Percentiles rank a stretch among this genome's conserved stretches.
phyloP scores from a whole-genome alignment of 768 basidiomycete species.

The Leucocoprinus birnbaumii region DNA sequence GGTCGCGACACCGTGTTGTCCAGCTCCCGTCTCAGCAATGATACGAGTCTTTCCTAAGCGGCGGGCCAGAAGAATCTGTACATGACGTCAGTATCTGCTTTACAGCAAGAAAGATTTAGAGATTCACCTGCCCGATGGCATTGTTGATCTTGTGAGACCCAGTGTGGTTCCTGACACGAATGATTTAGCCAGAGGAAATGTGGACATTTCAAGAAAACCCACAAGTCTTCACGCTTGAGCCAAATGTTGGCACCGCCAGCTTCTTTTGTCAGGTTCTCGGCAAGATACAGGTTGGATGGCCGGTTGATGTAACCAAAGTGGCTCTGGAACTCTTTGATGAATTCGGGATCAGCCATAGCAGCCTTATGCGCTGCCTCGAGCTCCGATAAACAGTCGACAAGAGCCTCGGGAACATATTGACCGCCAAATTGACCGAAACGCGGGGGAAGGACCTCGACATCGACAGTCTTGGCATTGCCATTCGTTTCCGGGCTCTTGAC shows the following conservation, averaged over 20 bases:
- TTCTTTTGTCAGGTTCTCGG: slow-evolving; percentile 85
- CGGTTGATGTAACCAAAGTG: slow-evolving; percentile 94
- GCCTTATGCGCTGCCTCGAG: slow-evolving; percentile 87
- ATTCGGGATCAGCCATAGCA: slow-evolving; percentile 84
- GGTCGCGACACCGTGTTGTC: slow-evolving; percentile 98
- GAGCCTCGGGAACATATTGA: slow-evolving; percentile 94
- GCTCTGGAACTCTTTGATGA: slow-evolving; percentile 88
- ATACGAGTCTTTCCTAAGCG: slow-evolving; percentile 95
- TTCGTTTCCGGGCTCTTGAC: neutral
- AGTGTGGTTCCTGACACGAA: slow-evolving; percentile 79
- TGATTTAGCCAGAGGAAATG: slow-evolving; percentile 7
- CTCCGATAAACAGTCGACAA: slow-evolving; percentile 91
- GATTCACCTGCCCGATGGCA: slow-evolving; percentile 85
- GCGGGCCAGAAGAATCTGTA: slow-evolving; percentile 87
- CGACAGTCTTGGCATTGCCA: neutral
- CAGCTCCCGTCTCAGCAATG: slow-evolving; percentile 98
- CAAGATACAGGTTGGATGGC: slow-evolving; percentile 88
- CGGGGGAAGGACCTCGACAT: slow-evolving; percentile 53
- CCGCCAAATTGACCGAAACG: slow-evolving; percentile 96
- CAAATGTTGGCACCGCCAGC: slow-evolving; percentile 95
- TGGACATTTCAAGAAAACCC: slow-evolving; percentile 24
- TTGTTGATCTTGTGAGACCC: slow-evolving; percentile 99
- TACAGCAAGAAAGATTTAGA: neutral
- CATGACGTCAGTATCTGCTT: neutral
- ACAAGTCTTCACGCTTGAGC: slow-evolving; percentile 96